phyloP scores from a whole-genome alignment of 495 filamentous ascomycete genomes.

The Poronia punctata region DNA sequence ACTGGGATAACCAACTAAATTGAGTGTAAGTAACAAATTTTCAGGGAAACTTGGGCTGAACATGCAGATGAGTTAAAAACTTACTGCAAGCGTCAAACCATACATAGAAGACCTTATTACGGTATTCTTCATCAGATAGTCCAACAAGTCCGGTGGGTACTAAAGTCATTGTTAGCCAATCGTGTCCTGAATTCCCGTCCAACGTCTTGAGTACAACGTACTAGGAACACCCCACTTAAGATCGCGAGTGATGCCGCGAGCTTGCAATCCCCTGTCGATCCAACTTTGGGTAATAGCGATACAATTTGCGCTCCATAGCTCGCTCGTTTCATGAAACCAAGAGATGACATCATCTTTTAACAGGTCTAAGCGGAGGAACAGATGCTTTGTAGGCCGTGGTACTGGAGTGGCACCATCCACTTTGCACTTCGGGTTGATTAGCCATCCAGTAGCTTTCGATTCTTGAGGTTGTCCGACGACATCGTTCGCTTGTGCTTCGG shows the following conservation, averaged over 20 bases:
- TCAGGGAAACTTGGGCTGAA: no score
- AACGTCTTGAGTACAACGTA: no score
- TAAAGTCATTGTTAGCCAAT: slow-evolving; percentile 4
- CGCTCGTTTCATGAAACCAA: slow-evolving; percentile 51
- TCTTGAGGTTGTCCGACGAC: slow-evolving; percentile 45
- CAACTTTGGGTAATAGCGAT: slow-evolving; percentile 65
- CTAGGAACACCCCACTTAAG: slow-evolving; percentile 76
- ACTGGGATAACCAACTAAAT: slow-evolving; percentile 65
- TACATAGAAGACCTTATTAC: slow-evolving; percentile 86
- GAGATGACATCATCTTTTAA: slow-evolving; percentile 64
- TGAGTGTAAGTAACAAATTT: neutral
- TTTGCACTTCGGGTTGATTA: slow-evolving; percentile 62
- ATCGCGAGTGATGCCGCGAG: slow-evolving; percentile 85
- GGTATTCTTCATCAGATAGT: slow-evolving; percentile 57
- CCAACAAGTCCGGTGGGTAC: slow-evolving; percentile 6
- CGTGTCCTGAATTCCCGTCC: no score
- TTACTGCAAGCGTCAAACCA: slow-evolving; percentile 92
- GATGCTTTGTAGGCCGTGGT: slow-evolving; percentile 52
- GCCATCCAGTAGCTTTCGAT: slow-evolving; percentile 16
- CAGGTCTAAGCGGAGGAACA: slow-evolving; percentile 74
- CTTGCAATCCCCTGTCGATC: slow-evolving; percentile 74
- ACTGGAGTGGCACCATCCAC: slow-evolving; percentile 74
- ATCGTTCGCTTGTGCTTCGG: neutral
- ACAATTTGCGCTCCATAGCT: slow-evolving; percentile 72
- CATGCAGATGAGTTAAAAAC: neutral